Evolutionary conservation across 306 rosid species (phyloP).

Genomic region (Argentina anserina): DNA sequence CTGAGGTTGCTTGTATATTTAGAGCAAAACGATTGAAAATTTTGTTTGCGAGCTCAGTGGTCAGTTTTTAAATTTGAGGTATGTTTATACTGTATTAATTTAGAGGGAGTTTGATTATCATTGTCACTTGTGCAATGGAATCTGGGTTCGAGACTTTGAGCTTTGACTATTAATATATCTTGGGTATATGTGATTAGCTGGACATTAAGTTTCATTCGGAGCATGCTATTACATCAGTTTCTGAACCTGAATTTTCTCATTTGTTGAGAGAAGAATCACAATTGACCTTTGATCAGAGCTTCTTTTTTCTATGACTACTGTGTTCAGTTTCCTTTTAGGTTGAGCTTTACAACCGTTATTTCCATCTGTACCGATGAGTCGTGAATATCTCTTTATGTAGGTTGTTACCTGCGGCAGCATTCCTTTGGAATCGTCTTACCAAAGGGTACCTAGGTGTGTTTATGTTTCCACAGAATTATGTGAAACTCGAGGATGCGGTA

Average conservation of each 20-base stretch:
- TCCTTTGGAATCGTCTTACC: slow-evolving; percentile 95
- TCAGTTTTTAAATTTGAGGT: not conserved
- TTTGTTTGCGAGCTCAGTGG: not conserved
- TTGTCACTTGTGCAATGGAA: not conserved
- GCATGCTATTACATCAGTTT: not conserved
- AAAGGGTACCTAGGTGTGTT: slow-evolving; percentile 75
- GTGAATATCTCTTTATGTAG: slow-evolving; percentile 41
- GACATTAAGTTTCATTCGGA: not conserved
- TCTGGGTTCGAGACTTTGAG: not conserved
- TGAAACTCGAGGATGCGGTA: slow-evolving; percentile 77
- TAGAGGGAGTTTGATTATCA: not conserved
- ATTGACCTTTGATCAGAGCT: not conserved
- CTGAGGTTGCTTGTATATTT: not conserved
- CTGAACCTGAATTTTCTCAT: not conserved
- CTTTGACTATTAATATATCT: not conserved
- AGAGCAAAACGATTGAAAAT: not conserved
- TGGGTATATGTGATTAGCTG: not conserved
- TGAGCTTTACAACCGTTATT: not conserved
- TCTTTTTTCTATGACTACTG: no score
- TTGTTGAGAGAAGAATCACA: not conserved
- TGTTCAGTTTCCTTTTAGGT: no score
- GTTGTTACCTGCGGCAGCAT: slow-evolving; percentile 99
- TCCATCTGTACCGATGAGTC: not conserved
- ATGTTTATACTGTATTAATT: not conserved
- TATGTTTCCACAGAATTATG: slow-evolving; percentile 79